A percentile compares a stretch with the other conserved stretches of the same genome.
Conservation (phyloP, 1,284 basidiomycete genomes). For the Phenoliferia sp. region DNA sequence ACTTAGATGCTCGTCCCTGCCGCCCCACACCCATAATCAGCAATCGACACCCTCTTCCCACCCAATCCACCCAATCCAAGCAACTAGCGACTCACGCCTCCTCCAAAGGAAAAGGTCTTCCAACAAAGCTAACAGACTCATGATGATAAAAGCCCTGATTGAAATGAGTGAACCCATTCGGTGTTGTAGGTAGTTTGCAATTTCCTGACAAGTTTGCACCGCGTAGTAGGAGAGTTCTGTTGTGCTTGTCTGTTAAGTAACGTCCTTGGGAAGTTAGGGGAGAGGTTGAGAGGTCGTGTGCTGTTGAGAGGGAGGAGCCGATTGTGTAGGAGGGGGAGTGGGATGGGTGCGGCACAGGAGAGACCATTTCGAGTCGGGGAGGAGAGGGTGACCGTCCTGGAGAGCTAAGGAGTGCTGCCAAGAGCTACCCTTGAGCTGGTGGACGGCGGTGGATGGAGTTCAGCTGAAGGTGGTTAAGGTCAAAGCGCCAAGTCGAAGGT, state of each 20-base stretch:
- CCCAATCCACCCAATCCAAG: not conserved
- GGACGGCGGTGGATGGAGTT: too few relatives aligned
- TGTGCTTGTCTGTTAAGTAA: constrained; percentile 39
- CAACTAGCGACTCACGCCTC: constrained; percentile 28
- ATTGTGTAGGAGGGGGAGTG: constrained; percentile 3
- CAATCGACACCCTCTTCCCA: too few relatives aligned
- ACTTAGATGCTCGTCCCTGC: not conserved
- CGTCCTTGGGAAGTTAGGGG: constrained; percentile 8
- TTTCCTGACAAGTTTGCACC: constrained; percentile 44
- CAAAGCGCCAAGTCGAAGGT: too few relatives aligned
- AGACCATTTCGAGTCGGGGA: too few relatives aligned
- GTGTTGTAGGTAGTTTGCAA: constrained; percentile 41
- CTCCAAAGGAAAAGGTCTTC: constrained; percentile 42
- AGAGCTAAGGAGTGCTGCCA: too few relatives aligned
- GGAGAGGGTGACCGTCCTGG: too few relatives aligned
- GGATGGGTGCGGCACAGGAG: constrained; percentile 10
- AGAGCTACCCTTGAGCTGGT: too few relatives aligned
- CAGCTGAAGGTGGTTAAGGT: too few relatives aligned
- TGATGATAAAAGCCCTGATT: constrained; percentile 38
- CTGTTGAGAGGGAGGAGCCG: constrained; percentile 10
- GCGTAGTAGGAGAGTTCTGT: constrained; percentile 41
- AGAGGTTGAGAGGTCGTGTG: not conserved
- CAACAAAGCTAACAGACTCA: constrained; percentile 41
- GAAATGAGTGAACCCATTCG: constrained; percentile 27
- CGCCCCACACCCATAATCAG: too few relatives aligned